These are phyloP conservation scores for Krasilnikovozyma curviuscula DNA, from an alignment of 768 basidiomycete genomes.

Conservation along the genomic window DNA sequence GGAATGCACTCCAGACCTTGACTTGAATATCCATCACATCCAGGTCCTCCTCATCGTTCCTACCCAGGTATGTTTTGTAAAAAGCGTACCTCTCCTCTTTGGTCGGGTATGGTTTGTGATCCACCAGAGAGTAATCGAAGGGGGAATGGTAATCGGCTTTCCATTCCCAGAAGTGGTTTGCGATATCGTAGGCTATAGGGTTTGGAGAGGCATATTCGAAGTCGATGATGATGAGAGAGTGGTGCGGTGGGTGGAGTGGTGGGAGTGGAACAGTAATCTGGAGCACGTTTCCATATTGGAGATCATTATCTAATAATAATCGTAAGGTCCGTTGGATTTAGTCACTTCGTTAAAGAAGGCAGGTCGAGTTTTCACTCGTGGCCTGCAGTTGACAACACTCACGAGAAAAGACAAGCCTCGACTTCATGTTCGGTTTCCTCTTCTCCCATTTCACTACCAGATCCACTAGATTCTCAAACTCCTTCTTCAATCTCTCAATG, in stretches of 20 bases:
- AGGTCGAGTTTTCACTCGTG: too few relatives aligned
- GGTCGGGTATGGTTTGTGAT: constrained; percentile 49
- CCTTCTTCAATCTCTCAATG: constrained; percentile 41
- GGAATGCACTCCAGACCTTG: constrained; percentile 68
- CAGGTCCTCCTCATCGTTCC: constrained; percentile 33
- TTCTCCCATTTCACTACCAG: constrained; percentile 39
- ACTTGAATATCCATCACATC: constrained; percentile 57
- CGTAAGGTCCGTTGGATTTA: too few relatives aligned
- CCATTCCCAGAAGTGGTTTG: constrained; percentile 60
- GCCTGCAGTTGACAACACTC: too few relatives aligned
- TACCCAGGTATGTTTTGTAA: constrained; percentile 55
- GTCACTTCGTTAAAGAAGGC: too few relatives aligned
- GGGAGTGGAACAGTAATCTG: constrained; percentile 38
- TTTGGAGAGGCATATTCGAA: constrained; percentile 93
- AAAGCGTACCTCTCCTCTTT: constrained; percentile 56
- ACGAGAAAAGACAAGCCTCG: constrained; percentile 26
- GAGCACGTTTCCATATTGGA: constrained; percentile 86
- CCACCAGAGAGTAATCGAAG: constrained; percentile 26
- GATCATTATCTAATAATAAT: constrained; percentile 70
- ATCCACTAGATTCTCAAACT: constrained; percentile 54
- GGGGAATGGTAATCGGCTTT: constrained; percentile 63
- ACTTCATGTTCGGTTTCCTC: constrained; percentile 6
- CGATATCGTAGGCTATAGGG: constrained; percentile 84
- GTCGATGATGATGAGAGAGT: constrained; percentile 84
- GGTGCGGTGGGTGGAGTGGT: constrained; percentile 9